Base-by-base conservation (phyloP, 225 moss, liverwort and hornwort genomes). In the Takakia lepidozioides region DNA sequence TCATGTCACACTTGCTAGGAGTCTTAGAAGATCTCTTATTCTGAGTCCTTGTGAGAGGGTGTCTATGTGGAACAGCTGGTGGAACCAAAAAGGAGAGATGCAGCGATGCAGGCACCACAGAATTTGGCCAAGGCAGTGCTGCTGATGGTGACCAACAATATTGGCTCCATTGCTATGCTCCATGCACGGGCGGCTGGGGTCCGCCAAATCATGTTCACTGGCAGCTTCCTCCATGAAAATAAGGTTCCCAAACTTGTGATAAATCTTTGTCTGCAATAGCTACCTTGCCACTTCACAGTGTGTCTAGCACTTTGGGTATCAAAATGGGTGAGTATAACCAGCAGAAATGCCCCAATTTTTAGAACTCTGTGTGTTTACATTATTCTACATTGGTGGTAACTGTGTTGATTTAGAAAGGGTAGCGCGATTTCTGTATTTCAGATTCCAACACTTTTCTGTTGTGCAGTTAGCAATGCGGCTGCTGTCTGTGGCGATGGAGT, bases 81-180 rank as follows among this genome's bases (percentile, higher is more conserved):
- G 46, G 70, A 81, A 60, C 84, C 84, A 45, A 65, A 29, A 38
- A 61, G 63, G 58, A 61, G 70, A 27, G 81, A 76, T 37, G 38
- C 57, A 30, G 75, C 87, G 29, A 60, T 75, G 52, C 65, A 69
- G 52, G 56, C 77, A 15, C 86, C 91, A 10, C 75, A 81, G 19
- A 65, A 91, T 59, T 61, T 91, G 63, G 86, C 91, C 28, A 91
- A 91, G 60, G 91, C 87, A 21, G 75, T 72, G 23, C 66, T 91
- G 19, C 71, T 91, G 10, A 91, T 91, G 91, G 86, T 91, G 5
- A 91, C 91, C 54, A 91, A 91, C 60, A 91, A 87, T 44, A 91
- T 91, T 17, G 91, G 91, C 62, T 87, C 86, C 43, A 84, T 91
- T 57, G 81, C 91, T 38, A 75, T 68, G 86, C 67, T 91, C 1